Percentiles rank a stretch among this genome's conserved stretches.
These are phyloP conservation scores for Tulasnella sp. DNA, from an alignment of 768 basidiomycete genomes.

Conservation along the genomic window DNA sequence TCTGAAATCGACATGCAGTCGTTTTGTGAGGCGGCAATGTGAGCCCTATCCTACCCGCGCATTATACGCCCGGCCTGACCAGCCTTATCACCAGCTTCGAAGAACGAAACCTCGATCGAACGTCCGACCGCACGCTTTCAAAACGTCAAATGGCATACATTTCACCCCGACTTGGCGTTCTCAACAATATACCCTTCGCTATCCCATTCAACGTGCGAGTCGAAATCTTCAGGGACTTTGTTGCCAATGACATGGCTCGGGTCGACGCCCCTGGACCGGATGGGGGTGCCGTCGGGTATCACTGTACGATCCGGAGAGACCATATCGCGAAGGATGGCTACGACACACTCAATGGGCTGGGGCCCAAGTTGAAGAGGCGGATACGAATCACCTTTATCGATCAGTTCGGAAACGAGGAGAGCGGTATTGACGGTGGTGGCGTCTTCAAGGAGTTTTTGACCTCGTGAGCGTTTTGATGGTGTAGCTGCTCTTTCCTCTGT, in stretches of 20 bases:
- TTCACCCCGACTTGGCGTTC: conserved; percentile 80
- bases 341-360: conserved; percentile 61
- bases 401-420: conserved; percentile 83
- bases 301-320: conserved; percentile 56
- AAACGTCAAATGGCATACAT: conserved; percentile 72
- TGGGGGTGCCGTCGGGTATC: neutral
- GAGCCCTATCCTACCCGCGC: conserved; percentile 36
- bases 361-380: conserved; percentile 72
- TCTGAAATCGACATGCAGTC: conserved; percentile 55
- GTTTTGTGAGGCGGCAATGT: conserved; percentile 88
- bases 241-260: conserved; percentile 54
- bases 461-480: conserved; percentile 37
- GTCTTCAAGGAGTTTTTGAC: conserved; percentile 99
- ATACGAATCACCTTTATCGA: conserved; percentile 91
- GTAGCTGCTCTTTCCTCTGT: neutral
- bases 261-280: conserved; percentile 36
- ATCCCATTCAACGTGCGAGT: conserved; percentile 93
- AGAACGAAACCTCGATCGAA: conserved; percentile 48
- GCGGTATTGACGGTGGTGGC: conserved; percentile 92
- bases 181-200: conserved; percentile 94
- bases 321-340: conserved; percentile 89
- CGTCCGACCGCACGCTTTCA: conserved; percentile 41
- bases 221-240: conserved; percentile 80
- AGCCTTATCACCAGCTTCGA: conserved; percentile 49
- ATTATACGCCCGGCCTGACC: neutral